phyloP scores from a whole-genome alignment of 2,329 filamentous ascomycete genomes.

The Atkinsonella hypoxylon region DNA sequence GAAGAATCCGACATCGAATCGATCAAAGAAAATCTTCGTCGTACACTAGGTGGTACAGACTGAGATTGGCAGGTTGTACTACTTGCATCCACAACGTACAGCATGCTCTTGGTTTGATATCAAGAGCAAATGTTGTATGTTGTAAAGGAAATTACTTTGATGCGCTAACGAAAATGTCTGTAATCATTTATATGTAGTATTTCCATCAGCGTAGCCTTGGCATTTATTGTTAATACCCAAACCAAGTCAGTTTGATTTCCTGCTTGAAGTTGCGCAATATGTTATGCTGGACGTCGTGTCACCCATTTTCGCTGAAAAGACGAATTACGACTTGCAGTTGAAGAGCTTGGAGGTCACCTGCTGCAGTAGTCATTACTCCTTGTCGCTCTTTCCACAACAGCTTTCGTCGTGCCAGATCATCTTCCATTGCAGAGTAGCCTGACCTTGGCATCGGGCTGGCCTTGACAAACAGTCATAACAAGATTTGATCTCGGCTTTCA shows the following conservation, averaged over 20 bases:
- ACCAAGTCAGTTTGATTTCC: not conserved
- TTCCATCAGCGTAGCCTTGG: not conserved
- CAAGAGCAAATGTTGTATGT: no score
- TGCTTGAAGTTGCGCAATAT: not conserved
- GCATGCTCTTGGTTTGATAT: not conserved
- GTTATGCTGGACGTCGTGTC: no score
- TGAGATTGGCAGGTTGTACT: slow-evolving; percentile 5
- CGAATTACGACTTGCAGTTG: no score
- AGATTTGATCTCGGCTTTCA: not conserved
- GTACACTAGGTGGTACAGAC: slow-evolving; percentile 30
- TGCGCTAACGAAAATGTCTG: no score
- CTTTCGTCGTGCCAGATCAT: not conserved
- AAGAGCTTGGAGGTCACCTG: not conserved
- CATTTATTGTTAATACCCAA: slow-evolving; percentile 6
- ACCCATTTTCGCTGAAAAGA: no score
- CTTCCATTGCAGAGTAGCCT: not conserved
- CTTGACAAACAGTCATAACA: not conserved
- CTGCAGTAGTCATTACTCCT: not conserved
- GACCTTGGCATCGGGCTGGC: no score
- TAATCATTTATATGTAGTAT: no score
- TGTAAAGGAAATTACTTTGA: no score
- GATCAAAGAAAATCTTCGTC: slow-evolving; percentile 45
- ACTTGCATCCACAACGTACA: not conserved
- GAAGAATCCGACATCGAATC: slow-evolving; percentile 46
- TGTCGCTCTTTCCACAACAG: slow-evolving; percentile 4